Evolutionary conservation across 768 basidiomycete genomes (phyloP).

Genomic region (Lactarius quietus): DNA sequence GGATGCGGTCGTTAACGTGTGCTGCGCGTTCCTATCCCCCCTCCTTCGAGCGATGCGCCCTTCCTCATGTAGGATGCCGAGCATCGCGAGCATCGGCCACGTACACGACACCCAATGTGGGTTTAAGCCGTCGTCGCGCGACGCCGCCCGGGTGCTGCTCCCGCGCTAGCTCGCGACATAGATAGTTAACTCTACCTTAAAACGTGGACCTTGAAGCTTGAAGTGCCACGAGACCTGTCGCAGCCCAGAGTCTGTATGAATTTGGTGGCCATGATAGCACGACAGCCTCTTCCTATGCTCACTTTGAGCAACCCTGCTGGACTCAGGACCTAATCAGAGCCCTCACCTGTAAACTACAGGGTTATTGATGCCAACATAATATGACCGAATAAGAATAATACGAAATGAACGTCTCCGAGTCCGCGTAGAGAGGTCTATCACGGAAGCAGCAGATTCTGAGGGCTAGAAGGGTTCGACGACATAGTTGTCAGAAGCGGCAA

Average conservation of each 20-base stretch:
- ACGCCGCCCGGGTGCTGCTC: conserved; percentile 78
- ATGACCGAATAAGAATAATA: not conserved
- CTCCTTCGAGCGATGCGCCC: too few species aligned
- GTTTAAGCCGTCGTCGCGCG: conserved; percentile 91
- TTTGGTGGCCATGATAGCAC: not conserved
- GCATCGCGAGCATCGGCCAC: conserved; percentile 84
- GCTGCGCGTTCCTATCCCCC: too few species aligned
- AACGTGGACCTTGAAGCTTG: too few species aligned
- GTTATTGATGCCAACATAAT: not conserved
- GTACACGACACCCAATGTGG: conserved; percentile 96
- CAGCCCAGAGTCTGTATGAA: not conserved
- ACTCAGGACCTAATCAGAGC: too few species aligned
- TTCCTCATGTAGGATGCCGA: conserved; percentile 89
- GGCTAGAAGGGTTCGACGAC: not conserved
- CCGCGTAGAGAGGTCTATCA: not conserved
- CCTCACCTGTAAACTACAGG: not conserved
- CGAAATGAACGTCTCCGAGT: too few species aligned
- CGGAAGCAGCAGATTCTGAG: not conserved
- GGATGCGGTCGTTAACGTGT: too few species aligned
- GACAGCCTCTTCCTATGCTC: too few species aligned
- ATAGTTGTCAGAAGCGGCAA: not conserved
- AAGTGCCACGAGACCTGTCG: not conserved
- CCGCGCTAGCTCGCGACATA: conserved; percentile 82
- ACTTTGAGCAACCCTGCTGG: too few species aligned
- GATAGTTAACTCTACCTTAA: conserved; percentile 86